phyloP scores from a whole-genome alignment of 768 basidiomycete species.

The Rhodotorula sphaerocarpa region DNA sequence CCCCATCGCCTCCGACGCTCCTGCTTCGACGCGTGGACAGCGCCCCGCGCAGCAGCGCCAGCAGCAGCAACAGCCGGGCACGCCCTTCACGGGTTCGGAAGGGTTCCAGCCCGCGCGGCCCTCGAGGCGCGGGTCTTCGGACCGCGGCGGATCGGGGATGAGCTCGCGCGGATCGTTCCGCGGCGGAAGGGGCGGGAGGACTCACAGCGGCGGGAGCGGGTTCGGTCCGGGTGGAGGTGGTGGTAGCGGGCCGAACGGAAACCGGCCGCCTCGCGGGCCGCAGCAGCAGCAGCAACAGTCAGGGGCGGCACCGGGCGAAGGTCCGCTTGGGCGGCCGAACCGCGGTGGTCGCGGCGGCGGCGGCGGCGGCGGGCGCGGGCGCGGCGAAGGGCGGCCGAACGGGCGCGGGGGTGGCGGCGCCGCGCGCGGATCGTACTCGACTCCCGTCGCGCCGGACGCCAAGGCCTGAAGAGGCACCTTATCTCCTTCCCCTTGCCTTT shows the following conservation, averaged over 20 bases:
- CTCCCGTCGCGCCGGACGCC: too few species aligned
- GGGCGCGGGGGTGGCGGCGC: neutral
- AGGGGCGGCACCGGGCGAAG: neutral
- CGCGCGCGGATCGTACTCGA: too few species aligned
- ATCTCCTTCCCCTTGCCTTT: too few species aligned
- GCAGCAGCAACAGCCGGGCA: neutral
- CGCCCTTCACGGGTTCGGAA: neutral
- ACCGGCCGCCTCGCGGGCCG: neutral
- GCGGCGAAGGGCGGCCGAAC: neutral
- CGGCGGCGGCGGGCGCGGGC: neutral
- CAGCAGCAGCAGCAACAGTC: neutral
- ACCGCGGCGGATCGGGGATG: neutral
- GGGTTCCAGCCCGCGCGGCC: slow-evolving; percentile 17
- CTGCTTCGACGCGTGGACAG: too few species aligned
- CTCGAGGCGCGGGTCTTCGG: neutral
- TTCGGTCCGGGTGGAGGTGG: neutral
- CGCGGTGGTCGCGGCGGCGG: neutral
- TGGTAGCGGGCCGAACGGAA: neutral
- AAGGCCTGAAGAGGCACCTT: neutral
- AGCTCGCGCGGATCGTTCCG: neutral
- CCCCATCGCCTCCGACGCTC: neutral
- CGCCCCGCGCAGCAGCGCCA: neutral
- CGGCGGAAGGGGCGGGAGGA: neutral
- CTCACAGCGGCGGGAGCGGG: neutral
- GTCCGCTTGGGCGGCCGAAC: neutral